phyloP scores from a whole-genome alignment of 306 rosid species.

The Psophocarpus tetragonolobus region DNA sequence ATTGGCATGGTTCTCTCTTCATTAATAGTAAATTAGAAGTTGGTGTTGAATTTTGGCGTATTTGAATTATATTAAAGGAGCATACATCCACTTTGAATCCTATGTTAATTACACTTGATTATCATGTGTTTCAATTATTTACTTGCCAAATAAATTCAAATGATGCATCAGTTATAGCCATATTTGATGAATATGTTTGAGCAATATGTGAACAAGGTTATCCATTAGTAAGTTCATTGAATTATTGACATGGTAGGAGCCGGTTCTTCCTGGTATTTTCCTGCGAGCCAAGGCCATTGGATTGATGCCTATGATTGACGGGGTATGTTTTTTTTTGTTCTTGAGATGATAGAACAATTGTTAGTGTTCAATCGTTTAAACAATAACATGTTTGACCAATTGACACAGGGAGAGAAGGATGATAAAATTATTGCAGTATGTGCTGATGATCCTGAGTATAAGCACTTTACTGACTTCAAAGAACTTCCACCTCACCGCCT shows the following conservation, averaged over 20 bases:
- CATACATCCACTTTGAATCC: background rate
- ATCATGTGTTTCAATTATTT: background rate
- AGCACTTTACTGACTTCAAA: slow-evolving; percentile 69
- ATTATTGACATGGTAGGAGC: slow-evolving; percentile 66
- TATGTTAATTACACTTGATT: background rate
- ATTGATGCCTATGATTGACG: slow-evolving; percentile 99
- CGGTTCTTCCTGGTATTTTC: slow-evolving; percentile 94
- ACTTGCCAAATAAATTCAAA: slow-evolving; percentile 1
- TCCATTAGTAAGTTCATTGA: background rate
- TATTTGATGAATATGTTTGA: slow-evolving; percentile 4
- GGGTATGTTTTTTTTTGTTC: slow-evolving; percentile 56
- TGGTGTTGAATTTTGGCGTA: background rate
- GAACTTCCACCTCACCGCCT: slow-evolving; percentile 98
- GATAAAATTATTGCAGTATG: slow-evolving; percentile 98
- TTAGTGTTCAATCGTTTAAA: background rate
- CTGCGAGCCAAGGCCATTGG: slow-evolving; percentile 93
- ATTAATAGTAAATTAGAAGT: background rate
- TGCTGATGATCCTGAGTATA: slow-evolving; percentile 96
- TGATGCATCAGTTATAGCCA: background rate
- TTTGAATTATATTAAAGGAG: background rate
- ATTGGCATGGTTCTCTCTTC: background rate
- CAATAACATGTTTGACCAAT: slow-evolving; percentile 4
- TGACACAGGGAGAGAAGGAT: slow-evolving; percentile 87
- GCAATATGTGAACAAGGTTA: slow-evolving; percentile 5
- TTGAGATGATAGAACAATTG: background rate